Evolutionary conservation across 345 rosid genomes (phyloP).

Genomic region (Firmiana major): DNA sequence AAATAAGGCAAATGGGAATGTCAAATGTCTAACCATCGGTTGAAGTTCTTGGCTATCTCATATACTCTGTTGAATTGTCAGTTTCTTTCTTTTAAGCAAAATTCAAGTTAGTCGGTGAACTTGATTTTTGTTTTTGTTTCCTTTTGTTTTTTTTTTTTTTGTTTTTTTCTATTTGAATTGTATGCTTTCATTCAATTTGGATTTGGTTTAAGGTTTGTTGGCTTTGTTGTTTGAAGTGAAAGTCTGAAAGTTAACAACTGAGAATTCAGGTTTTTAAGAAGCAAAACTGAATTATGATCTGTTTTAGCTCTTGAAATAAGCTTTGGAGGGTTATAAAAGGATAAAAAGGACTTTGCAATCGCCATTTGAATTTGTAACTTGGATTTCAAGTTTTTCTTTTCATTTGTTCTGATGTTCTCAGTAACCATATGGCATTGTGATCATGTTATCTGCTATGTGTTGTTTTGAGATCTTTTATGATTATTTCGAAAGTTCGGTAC

Average conservation of each 20-base stretch:
- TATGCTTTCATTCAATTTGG: not conserved
- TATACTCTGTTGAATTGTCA: not conserved
- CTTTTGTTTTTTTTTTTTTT: not conserved
- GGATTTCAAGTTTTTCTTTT: constrained; percentile 1
- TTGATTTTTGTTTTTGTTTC: not conserved
- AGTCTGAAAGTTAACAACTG: constrained; percentile 7
- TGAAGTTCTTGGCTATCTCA: not conserved
- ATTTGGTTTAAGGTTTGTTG: not conserved
- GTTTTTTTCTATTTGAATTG: not conserved
- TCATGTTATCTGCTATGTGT: not conserved
- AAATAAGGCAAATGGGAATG: constrained; percentile 7
- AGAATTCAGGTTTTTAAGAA: not conserved
- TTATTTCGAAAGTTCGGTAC: constrained; percentile 15
- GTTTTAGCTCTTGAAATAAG: not conserved
- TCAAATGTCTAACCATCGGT: not conserved
- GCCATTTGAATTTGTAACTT: not conserved
- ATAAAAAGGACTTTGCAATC: constrained; percentile 1
- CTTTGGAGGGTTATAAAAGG: not conserved
- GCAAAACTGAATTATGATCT: too few species aligned
- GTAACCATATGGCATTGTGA: not conserved
- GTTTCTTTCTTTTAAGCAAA: not conserved
- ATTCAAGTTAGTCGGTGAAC: not conserved
- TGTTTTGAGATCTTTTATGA: not conserved
- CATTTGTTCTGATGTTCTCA: too few species aligned
- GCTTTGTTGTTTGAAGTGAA: constrained; percentile 13